phyloP scores from a whole-genome alignment of 164 flowering plant genomes.

The Chimonanthus praecox region DNA sequence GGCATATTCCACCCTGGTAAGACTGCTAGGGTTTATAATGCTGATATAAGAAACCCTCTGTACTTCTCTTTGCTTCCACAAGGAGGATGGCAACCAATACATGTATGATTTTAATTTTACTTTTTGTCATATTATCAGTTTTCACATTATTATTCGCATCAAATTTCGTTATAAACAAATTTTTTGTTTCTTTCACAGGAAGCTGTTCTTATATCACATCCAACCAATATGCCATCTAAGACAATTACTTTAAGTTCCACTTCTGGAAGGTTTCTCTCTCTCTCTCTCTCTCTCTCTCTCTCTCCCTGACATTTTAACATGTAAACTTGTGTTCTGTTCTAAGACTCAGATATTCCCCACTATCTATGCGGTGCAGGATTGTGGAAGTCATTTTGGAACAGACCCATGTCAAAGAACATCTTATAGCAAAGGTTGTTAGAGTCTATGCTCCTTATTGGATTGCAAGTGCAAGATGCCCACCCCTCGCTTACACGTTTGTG shows the following conservation, averaged over 20 bases:
- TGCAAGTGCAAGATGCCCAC: constrained; percentile 71
- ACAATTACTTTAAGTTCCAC: constrained; percentile 65
- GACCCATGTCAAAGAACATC: constrained; percentile 38
- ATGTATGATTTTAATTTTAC: constrained; percentile 33
- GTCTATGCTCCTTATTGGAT: constrained; percentile 91
- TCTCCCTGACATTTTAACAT: background rate
- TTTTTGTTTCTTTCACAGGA: constrained; percentile 41
- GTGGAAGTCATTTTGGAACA: constrained; percentile 84
- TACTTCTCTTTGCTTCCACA: constrained; percentile 83
- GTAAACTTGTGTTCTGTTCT: background rate
- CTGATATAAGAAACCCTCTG: constrained; percentile 65
- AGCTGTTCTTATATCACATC: constrained; percentile 82
- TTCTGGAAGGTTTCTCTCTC: constrained; percentile 85
- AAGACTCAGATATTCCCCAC: background rate
- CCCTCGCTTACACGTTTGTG: constrained; percentile 58
- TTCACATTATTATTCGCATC: background rate
- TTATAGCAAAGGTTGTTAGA: constrained; percentile 51
- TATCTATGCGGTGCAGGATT: constrained; percentile 46
- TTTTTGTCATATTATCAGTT: background rate
- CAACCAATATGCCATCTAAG: constrained; percentile 52
- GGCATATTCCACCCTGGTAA: constrained; percentile 69
- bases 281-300: constrained; percentile 3
- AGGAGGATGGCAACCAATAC: constrained; percentile 82
- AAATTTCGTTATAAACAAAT: background rate
- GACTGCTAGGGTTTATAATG: constrained; percentile 54